Evolutionary conservation across 768 basidiomycete species (phyloP).

Genomic region (Kwoniella sp.): DNA sequence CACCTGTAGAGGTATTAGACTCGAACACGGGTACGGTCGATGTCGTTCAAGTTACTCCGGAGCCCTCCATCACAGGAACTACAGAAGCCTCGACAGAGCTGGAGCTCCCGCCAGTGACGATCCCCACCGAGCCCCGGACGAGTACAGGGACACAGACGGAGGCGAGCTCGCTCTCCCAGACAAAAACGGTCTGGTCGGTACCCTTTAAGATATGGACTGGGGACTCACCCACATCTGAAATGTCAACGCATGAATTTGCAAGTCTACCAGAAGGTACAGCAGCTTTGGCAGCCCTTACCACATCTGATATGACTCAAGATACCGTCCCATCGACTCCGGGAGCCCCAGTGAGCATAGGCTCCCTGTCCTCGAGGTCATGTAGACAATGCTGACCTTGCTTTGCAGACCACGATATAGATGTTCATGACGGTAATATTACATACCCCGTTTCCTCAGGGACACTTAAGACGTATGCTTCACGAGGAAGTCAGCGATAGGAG

Average conservation of each 20-base stretch:
- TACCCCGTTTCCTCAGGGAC: no score
- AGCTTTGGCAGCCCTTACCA: neutral
- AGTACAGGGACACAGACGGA: neutral
- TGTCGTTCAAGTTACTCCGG: neutral
- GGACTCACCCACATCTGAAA: neutral
- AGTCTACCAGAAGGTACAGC: neutral
- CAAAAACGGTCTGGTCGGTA: neutral
- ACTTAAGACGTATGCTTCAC: constrained; percentile 1
- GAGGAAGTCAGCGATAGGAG: constrained; percentile 13
- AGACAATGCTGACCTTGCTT: neutral
- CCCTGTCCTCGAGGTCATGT: no score
- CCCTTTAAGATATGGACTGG: neutral
- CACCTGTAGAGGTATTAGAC: neutral
- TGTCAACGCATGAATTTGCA: neutral
- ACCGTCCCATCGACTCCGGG: neutral
- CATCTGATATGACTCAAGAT: neutral
- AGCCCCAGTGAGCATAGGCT: neutral
- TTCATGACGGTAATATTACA: no score
- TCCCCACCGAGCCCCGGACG: neutral
- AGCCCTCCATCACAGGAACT: neutral
- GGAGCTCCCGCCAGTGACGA: neutral
- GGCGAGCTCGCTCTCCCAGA: neutral
- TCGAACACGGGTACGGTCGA: neutral
- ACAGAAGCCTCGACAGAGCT: neutral
- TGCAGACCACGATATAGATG: no score